phyloP scores from a whole-genome alignment of 2,329 filamentous ascomycete genomes.

The Alternaria brassicae region DNA sequence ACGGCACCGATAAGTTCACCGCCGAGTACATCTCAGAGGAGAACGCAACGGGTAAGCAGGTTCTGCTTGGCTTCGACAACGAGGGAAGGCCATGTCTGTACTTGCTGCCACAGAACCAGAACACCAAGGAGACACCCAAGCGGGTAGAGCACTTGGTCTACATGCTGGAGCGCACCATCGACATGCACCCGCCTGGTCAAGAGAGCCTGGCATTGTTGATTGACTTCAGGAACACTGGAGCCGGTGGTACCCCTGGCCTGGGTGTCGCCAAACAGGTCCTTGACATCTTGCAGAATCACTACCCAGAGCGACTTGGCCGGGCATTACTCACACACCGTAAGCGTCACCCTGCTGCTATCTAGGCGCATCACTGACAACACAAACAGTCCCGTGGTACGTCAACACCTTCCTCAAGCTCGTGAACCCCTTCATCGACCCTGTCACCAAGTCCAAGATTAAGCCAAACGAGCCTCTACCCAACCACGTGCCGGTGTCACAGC shows the following conservation, averaged over 20 bases:
- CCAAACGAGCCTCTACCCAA: slow-evolving; percentile 91
- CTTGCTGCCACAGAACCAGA: slow-evolving; percentile 87
- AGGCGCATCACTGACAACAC: slow-evolving; percentile 6
- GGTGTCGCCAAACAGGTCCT: slow-evolving; percentile 83
- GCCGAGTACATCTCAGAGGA: slow-evolving; percentile 89
- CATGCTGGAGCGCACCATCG: slow-evolving; percentile 90
- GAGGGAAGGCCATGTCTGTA: slow-evolving; percentile 88
- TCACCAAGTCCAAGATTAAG: slow-evolving; percentile 93
- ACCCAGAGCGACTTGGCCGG: slow-evolving; percentile 87
- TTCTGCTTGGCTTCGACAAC: slow-evolving; percentile 86
- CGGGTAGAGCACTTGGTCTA: slow-evolving; percentile 95
- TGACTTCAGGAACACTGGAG: slow-evolving; percentile 85
- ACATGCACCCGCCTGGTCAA: slow-evolving; percentile 84
- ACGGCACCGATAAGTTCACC: slow-evolving; percentile 76
- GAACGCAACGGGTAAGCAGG: slow-evolving; percentile 96
- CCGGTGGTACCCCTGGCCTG: slow-evolving; percentile 77
- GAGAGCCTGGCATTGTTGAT: slow-evolving; percentile 88
- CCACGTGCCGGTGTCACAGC: slow-evolving; percentile 81
- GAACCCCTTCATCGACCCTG: slow-evolving; percentile 93
- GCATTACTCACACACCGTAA: slow-evolving; percentile 88
- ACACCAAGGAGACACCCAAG: slow-evolving; percentile 83
- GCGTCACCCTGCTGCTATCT: slow-evolving; percentile 35
- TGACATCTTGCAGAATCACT: slow-evolving; percentile 91
- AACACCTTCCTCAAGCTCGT: slow-evolving; percentile 96
- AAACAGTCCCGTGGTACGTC: slow-evolving; percentile 84